Base-by-base conservation (phyloP, 148 eudicot species). In the Linanthus parryae region DNA sequence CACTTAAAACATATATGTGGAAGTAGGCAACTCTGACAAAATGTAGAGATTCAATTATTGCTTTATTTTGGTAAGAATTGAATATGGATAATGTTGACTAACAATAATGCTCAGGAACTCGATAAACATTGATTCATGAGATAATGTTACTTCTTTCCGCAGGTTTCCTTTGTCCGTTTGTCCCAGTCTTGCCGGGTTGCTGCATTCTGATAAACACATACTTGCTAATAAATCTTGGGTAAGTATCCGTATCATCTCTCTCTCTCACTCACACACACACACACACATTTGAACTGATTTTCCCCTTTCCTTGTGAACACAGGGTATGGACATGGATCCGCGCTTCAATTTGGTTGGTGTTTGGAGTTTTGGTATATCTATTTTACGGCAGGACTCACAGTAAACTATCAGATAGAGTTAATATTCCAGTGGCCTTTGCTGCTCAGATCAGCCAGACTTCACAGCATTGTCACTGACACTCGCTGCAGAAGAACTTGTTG, bases 151-250 rank as follows among this genome's bases (percentile, higher is more conserved):
- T 48, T 3, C 22, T 27, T 64, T 46, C 37, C 47, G 30, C 79
- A 84, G 98, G 92, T 54, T 84, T 84, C 68, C 57, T 44, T 35
- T 84, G 92, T 40, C 92, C 92, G 3, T 66, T 69, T 70, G 87
- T 84, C 52, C 92, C 92, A 38, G 66, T 69, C 52, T 57, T 84
- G 54, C 92, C 92, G 8, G 75, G 65, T 37, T 54, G 70, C 31
- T 64, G 87, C 74, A 70, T 81, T 44, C 77, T 84, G 28, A 61
- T 84, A 56, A 84, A 80, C 66, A 70, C 73, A 9, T 84, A 84
- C 66, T 73, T 84, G 61, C 79, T 84, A 17, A 44, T 80, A 56
- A 84, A 80, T 70, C 81, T 84, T 14, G 87, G 92, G 92, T 84
- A 48, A 72, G 81, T 61, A 53, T 18, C 52, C 21, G 22, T 11